phyloP scores from a whole-genome alignment of 176 grass and related monocot genomes.

The Cenchrus fungigraminus region DNA sequence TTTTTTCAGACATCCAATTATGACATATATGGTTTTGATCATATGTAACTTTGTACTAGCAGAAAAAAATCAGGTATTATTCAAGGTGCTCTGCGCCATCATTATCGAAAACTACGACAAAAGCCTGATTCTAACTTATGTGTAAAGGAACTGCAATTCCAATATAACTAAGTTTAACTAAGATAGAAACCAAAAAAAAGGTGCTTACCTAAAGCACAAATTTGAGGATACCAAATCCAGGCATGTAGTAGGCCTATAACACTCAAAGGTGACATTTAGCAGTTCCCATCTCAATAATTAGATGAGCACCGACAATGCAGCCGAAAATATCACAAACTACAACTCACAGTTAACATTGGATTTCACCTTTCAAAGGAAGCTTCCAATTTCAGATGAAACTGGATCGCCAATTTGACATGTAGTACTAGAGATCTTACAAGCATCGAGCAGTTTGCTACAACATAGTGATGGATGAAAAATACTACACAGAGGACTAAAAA shows the following conservation, averaged over 20 bases:
- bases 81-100: neutral
- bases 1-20: neutral
- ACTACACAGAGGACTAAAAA: neutral
- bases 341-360: neutral
- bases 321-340: neutral
- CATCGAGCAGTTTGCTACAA: neutral
- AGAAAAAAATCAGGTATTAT: neutral
- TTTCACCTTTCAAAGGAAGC: neutral
- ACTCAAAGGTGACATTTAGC: neutral
- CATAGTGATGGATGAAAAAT: neutral
- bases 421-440: neutral
- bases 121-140: neutral
- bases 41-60: neutral
- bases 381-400: neutral
- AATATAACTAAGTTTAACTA: neutral
- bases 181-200: neutral
- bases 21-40: neutral
- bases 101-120: neutral
- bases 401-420: neutral
- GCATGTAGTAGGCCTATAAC: neutral
- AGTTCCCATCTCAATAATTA: neutral
- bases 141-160: neutral
- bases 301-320: neutral
- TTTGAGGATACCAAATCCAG: neutral
- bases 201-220: neutral